phyloP scores from a whole-genome alignment of 2,329 filamentous ascomycete genomes.

The Microcera coccophila region DNA sequence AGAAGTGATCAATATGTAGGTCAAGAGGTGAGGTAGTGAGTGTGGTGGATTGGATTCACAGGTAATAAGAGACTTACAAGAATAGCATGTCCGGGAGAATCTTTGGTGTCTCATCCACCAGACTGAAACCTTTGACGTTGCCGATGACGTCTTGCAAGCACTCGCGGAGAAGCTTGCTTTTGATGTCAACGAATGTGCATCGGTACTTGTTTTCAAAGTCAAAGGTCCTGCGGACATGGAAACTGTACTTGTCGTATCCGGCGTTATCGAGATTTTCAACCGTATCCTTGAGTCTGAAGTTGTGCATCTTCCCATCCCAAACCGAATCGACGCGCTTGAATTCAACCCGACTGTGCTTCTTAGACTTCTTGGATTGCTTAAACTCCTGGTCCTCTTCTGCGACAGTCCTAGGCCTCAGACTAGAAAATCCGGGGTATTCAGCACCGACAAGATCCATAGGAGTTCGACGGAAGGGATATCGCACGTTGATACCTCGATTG shows the following conservation, averaged over 20 bases:
- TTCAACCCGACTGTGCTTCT: conserved; percentile 29
- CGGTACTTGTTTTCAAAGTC: conserved; percentile 80
- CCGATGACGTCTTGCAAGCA: conserved; percentile 45
- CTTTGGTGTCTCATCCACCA: conserved; percentile 75
- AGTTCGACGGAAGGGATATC: too few species aligned
- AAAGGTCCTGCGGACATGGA: conserved; percentile 78
- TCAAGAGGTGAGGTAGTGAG: background rate
- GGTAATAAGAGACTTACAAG: conserved; percentile 45
- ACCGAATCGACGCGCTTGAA: conserved; percentile 54
- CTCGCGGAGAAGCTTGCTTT: conserved; percentile 73
- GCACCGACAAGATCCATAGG: too few species aligned
- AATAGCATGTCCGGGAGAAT: conserved; percentile 70
- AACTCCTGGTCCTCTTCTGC: too few species aligned
- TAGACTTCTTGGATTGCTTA: conserved; percentile 16
- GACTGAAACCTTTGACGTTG: conserved; percentile 54
- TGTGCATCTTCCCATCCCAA: conserved; percentile 49
- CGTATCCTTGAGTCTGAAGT: conserved; percentile 54
- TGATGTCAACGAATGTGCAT: conserved; percentile 73
- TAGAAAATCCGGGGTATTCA: too few species aligned
- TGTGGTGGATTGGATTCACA: too few species aligned
- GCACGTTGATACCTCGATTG: too few species aligned
- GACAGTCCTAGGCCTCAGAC: too few species aligned
- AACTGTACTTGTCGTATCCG: conserved; percentile 73
- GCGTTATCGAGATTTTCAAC: conserved; percentile 42
- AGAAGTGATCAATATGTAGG: background rate